Percentiles rank a stretch among this genome's conserved stretches.
These are phyloP conservation scores for Calonectria henricotiae DNA, from an alignment of 2,329 filamentous ascomycete species.

Conservation along the genomic window DNA sequence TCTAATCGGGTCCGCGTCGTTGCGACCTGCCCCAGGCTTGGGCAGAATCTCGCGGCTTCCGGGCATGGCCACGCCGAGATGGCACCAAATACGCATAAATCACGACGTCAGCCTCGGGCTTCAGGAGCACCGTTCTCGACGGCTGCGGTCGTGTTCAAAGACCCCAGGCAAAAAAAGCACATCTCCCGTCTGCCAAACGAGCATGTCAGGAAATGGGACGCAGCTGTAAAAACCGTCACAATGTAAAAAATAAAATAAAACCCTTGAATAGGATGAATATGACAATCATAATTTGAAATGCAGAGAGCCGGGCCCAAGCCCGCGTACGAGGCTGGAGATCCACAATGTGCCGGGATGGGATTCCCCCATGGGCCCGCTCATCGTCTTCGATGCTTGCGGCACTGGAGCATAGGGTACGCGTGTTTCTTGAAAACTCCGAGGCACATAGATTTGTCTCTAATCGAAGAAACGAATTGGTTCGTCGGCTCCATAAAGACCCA, in stretches of 20 bases:
- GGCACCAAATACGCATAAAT: constrained; percentile 13
- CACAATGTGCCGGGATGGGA: neutral
- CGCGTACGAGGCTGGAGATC: constrained; percentile 3
- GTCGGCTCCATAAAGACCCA: neutral
- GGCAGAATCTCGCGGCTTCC: neutral
- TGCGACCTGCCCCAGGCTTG: neutral
- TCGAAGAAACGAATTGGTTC: neutral
- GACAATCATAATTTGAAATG: constrained; percentile 5
- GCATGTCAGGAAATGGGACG: neutral
- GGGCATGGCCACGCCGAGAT: neutral
- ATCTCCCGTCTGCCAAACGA: neutral
- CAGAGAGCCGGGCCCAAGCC: neutral
- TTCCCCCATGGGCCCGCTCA: neutral
- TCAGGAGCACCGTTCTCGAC: neutral
- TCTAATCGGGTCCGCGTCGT: neutral
- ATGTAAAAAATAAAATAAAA: too few species aligned
- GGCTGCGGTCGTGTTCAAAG: neutral
- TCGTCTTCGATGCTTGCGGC: neutral
- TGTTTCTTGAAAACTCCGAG: neutral
- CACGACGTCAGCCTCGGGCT: too few species aligned
- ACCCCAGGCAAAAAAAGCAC: neutral
- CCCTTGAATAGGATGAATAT: neutral
- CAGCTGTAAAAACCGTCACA: too few species aligned
- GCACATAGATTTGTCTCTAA: neutral
- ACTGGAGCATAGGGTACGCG: neutral